Base-by-base conservation (phyloP, 139 green algal species). In the Picochlorum sp. region DNA sequence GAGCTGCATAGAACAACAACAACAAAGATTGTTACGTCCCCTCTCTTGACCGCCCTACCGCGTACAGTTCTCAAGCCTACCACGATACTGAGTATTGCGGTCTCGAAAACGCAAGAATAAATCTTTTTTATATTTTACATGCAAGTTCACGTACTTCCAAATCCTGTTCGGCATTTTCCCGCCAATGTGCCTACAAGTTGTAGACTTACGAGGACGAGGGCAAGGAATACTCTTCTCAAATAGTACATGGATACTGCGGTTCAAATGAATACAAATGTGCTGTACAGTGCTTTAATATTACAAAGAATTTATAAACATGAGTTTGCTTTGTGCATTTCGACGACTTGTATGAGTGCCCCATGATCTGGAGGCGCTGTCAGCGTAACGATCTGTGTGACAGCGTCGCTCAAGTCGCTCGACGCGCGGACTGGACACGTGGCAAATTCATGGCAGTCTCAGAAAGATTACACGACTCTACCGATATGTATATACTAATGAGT, bases 181-280 rank as follows among this genome's bases (percentile, higher is more conserved):
- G 47, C 47, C 18, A 54, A 54, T 4, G 47, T 54, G 47, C 47
- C 47, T 54, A 54, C 47, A 18, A 54, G 47, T 54, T 54, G 47
- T 54, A 54, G 47, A 54, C 47, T 54, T 54, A 13, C 11, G n/a
- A 54, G 47, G 18, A 21, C 47, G 47, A 54, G 47, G 47, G 47
- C 47, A 54, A 54, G n/a, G 47, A 54, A 13, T 10, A 52, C 47
- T 52, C 2, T 52, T 20, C 15, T 52, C 47, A 52, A 52, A 8
- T 52, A 23, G 45, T 50, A 5, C 45, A 50, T 50, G 45, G 15
- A 6, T 50, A 20, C 3, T 50, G 45, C 14, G 15, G 15, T 50
- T 30, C 26, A 30, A 30, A 30, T 30, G 26, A 30, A 30, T 30
- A 30, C 3, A 4, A 30, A 30, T 30, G 26, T 30, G 26, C 26